Evolutionary conservation across 73 alveolate species (phyloP), one percentile per base, ranked within the genome.

Genomic region (Stentor coeruleus): DNA sequence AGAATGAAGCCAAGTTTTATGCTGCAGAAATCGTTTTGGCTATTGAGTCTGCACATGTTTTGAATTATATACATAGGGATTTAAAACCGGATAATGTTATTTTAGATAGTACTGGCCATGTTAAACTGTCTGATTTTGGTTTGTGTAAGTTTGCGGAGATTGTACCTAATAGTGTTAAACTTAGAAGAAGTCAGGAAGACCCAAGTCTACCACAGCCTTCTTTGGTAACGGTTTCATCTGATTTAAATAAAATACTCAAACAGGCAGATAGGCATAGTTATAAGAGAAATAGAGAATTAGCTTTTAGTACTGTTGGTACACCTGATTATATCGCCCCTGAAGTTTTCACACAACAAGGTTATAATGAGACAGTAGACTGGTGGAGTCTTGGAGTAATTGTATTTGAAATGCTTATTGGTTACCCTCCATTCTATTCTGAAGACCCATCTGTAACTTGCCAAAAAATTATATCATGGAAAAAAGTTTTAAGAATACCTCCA

Each of bases 321-420:
- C 85, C 38, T n/a, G 35, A 14, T 41, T 20, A 84, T 41, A 41
- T 84, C 3, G 88, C 88, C 14, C 90, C 90, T 38, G 90, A 84
- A 80, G 60, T 81, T 0, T 26, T 84, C n/a, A 35, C 60, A 3
- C 81, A 74, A 49, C 57, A 0, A 3, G 80, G 60, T 26, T 80
- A 84, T 49, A 73, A 82, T 57, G 83, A 39, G 11, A 40, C 57
- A 33, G 85, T 80, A 33, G 90, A 84, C 81, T 80, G 90, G 88
- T 84, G 90, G 90, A 39, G 77, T 38, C 38, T 84, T 2, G 90
- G 90, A 2, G 79, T 84, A 26, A 84, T 84, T 31, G 38, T 84
- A 3, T 84, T 77, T 81, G 80, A 81, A 80, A 84, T 84, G 90
- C 80, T 84, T 40, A 55, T 74, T 38, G 90, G 90, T 2, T 35